Evolutionary conservation across 2,329 filamentous ascomycete species (phyloP).

Genomic region (Scedosporium dehoogii): DNA sequence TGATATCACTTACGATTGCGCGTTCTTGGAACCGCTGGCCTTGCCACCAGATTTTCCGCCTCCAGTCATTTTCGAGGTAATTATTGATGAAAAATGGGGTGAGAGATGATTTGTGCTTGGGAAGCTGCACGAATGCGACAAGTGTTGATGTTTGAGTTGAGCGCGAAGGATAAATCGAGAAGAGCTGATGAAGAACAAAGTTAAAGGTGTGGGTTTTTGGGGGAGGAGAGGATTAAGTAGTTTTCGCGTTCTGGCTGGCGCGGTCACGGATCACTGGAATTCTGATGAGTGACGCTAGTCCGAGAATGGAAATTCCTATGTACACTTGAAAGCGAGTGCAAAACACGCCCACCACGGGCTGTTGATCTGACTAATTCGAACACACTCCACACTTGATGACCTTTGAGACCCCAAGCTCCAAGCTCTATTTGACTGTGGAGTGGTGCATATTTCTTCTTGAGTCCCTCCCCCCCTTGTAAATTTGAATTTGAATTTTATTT

Average conservation of each 20-base stretch:
- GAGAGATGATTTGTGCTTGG: not conserved
- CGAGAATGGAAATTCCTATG: slow-evolving; percentile 12
- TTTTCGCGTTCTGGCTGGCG: slow-evolving; percentile 37
- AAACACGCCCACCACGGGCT: not conserved
- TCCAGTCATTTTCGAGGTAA: slow-evolving; percentile 89
- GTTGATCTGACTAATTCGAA: not conserved
- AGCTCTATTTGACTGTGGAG: no score
- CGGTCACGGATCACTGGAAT: slow-evolving; percentile 39
- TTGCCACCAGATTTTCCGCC: slow-evolving; percentile 99
- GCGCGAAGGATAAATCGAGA: not conserved
- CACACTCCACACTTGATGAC: no score
- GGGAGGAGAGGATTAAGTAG: slow-evolving; percentile 39
- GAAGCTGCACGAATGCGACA: not conserved
- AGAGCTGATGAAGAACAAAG: slow-evolving; percentile 9
- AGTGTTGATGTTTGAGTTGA: not conserved
- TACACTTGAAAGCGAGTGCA: not conserved
- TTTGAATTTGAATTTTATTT: no score
- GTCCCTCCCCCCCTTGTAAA: no score
- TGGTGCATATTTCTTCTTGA: no score
- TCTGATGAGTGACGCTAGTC: slow-evolving; percentile 10
- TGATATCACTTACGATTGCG: slow-evolving; percentile 76
- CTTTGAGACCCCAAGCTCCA: no score
- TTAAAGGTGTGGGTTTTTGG: slow-evolving; percentile 11
- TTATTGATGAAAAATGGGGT: slow-evolving; percentile 13
- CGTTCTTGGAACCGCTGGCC: slow-evolving; percentile 97